Base-by-base conservation (phyloP, 2,329 filamentous ascomycete genomes). In the Cercospora sojina region DNA sequence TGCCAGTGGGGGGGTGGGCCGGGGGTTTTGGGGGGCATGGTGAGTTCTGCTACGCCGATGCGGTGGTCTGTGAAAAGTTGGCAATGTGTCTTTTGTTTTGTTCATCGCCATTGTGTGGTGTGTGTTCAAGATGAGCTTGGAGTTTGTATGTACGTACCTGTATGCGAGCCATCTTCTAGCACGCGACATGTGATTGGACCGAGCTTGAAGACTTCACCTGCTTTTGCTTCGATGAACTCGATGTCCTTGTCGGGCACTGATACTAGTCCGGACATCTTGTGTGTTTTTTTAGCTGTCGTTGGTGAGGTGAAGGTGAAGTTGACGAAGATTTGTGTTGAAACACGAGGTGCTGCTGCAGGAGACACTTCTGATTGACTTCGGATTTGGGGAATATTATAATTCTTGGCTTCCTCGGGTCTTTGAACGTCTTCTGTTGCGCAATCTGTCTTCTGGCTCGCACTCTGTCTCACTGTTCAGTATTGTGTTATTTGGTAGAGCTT, bases 1-100 rank as follows among this genome's bases (percentile, higher is more conserved):
- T 86, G 83, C 82, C 82, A 86, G 74, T 85, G 82, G 1, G 81
- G 78, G 51, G 81, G 81, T 1, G 84, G 83, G 1, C 83, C 83
- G 0, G 78, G 70, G 0, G 80, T 83, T 20, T 80, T 76, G 8
- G 83, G 77, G 8, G 83, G 81, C 38, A 86, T 74, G n/a, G 79
- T 83, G 64, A 85, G 79, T 71, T 83, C 81, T 32, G 82, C 80
- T 51, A 77, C 76, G 61, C 81, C 81, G 60, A 85, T 75, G 66
- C 83, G 80, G 71, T 84, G 83, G 75, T 85, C 81, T 79, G 67
- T 35, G 10, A 12, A n/a, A n/a, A n/a, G n/a, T n/a, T n/a, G n/a
- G n/a, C n/a, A n/a, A n/a, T n/a, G n/a, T n/a, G n/a, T n/a, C n/a
- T n/a, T n/a, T n/a, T n/a, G n/a, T n/a, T n/a, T n/a, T n/a, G n/a